Base-by-base conservation (phyloP, 164 flowering plant species). In the Platanus orientalis region DNA sequence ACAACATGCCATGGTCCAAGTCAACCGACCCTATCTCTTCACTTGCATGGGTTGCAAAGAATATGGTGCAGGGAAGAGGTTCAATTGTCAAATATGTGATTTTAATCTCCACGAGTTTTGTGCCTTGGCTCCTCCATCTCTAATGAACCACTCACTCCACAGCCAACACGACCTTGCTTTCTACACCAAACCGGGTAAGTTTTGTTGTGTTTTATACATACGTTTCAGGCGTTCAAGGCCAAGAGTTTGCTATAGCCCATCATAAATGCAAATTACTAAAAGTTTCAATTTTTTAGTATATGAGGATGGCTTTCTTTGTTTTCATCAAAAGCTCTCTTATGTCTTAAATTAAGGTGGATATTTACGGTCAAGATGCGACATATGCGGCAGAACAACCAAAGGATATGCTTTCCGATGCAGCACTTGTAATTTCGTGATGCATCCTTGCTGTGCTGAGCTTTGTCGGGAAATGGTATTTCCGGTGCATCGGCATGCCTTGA, bases 1-100 rank as follows among this genome's bases (percentile, higher is more conserved):
- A 12, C 84, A 83, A 14, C 96, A 90, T 69, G 79, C 77, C 2
- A 65, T 88, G 1, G 36, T 54, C 1, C 72, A 50, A 40, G 57
- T 85, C 1, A 57, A 26, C 58, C 58, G 61, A 30, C 76, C 82
- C 2, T 80, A 83, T 25, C 76, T 76, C 17, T 92, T 84, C 70
- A 80, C 76, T 21, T 89, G 97, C 76, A 57, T 57, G 53, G 90
- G 88, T 30, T 92, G 97, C 83, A 85, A 83, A 72, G 97, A 92
- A 45, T 75, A 66, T 23, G 97, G 96, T 16, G 83, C 94, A 1
- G 96, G 96, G 47, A 68, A 50, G 39, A 71, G 87, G 58, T 87
- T 75, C 73, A 57, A 66, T 2, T 92, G 97, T 77, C 78, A 24
- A n/a, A 68, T 39, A 7, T 92, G 96, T 52, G 76, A 89, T 58